These are phyloP conservation scores for Moesziomyces sp. DNA, from an alignment of 1,284 basidiomycete genomes.

Conservation along the genomic window DNA sequence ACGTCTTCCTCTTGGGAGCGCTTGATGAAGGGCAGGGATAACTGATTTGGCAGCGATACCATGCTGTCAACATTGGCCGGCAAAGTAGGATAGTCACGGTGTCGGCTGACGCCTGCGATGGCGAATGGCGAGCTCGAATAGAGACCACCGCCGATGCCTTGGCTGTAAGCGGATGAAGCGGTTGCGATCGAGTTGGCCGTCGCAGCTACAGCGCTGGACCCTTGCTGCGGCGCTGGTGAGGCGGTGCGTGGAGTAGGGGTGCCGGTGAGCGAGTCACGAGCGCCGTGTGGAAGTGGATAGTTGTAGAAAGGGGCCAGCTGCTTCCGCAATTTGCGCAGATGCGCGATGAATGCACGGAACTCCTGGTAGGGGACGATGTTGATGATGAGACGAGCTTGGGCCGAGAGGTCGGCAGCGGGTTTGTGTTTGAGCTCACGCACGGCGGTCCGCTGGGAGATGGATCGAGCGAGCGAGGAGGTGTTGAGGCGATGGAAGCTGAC, in stretches of 20 bases:
- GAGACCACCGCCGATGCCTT: constrained; percentile 22
- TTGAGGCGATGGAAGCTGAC: constrained; percentile 48
- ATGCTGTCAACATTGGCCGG: constrained; percentile 62
- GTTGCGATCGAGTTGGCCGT: constrained; percentile 19
- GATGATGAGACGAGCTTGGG: constrained; percentile 50
- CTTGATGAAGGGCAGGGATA: constrained; percentile 82
- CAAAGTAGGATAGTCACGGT: constrained; percentile 74
- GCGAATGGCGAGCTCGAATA: constrained; percentile 46
- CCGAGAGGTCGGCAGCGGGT: constrained; percentile 23
- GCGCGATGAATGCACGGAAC: constrained; percentile 82
- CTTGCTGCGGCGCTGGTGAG: constrained; percentile 29
- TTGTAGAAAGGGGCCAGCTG: constrained; percentile 60
- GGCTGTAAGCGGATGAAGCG: constrained; percentile 45
- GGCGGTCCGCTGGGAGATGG: constrained; percentile 33
- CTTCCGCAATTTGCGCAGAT: constrained; percentile 79
- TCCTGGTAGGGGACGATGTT: constrained; percentile 80
- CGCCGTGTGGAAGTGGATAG: constrained; percentile 33
- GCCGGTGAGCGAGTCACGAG: constrained; percentile 19
- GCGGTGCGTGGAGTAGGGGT: constrained; percentile 37
- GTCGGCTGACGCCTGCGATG: constrained; percentile 74
- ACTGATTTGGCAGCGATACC: constrained; percentile 65
- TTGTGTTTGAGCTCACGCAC: constrained; percentile 24
- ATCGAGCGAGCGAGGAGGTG: constrained; percentile 36
- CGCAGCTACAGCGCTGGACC: not conserved
- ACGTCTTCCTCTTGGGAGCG: constrained; percentile 87